Percentiles rank a stretch among this genome's conserved stretches.
Evolutionary conservation across 345 rosid genomes (phyloP).

Genomic region (Pseudoturritis turrita): DNA sequence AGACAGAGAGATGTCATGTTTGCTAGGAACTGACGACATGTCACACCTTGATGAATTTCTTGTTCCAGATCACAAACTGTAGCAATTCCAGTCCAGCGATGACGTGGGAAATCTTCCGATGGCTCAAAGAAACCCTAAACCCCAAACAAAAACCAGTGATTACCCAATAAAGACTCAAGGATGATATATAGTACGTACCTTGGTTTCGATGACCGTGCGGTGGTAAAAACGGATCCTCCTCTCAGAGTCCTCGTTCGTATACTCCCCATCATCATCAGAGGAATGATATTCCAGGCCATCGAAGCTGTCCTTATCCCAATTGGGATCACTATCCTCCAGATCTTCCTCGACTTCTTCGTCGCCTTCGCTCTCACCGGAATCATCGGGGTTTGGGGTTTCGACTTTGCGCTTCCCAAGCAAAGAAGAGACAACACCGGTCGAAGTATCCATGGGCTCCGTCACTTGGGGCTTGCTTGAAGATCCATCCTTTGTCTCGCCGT

Average conservation of each 20-base stretch:
- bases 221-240: too few relatives aligned
- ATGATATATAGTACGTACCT: not conserved
- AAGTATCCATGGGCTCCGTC: not conserved
- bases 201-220: not conserved
- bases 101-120: not conserved
- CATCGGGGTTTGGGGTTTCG: not conserved
- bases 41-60: not conserved
- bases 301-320: slow-evolving; percentile 1
- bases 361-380: not conserved
- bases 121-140: not conserved
- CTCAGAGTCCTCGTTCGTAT: not conserved
- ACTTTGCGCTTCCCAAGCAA: not conserved
- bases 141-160: not conserved
- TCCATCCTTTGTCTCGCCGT: not conserved
- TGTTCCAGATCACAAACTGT: not conserved
- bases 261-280: not conserved
- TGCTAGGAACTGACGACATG: not conserved
- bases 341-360: not conserved
- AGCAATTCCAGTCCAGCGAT: not conserved
- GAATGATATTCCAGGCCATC: not conserved
- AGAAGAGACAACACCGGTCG: not conserved
- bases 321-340: not conserved
- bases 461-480: not conserved
- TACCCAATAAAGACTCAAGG: not conserved
- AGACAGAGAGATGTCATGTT: not conserved